These are phyloP conservation scores for Phyllosticta paracitricarpa DNA, from an alignment of 2,329 filamentous ascomycete species.

Conservation along the genomic window DNA sequence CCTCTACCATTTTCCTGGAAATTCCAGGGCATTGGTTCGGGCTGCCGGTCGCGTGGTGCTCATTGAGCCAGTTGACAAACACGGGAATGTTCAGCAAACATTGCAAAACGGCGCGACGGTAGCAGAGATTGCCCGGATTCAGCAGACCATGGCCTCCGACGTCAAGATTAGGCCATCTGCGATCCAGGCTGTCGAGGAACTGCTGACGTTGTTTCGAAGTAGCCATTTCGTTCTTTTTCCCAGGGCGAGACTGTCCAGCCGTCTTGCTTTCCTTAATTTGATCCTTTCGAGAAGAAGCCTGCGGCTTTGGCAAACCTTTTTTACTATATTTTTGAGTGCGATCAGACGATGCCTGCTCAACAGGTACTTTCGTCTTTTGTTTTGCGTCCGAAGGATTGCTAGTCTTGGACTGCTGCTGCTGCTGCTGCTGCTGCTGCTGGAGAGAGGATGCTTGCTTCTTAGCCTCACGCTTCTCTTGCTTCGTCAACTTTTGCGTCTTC, in stretches of 20 bases:
- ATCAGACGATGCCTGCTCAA: not conserved
- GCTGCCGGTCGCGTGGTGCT: not conserved
- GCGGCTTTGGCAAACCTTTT: not conserved
- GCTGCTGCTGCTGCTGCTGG: too few species aligned
- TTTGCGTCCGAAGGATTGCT: not conserved
- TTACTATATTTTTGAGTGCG: not conserved
- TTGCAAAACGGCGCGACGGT: conserved; percentile 15
- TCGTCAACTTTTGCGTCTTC: too few species aligned
- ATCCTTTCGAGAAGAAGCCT: not conserved
- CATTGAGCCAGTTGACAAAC: conserved; percentile 11
- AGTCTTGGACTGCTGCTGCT: not conserved
- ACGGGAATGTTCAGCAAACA: conserved; percentile 12
- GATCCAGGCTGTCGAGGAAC: not conserved
- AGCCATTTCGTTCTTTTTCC: not conserved
- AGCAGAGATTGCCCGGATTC: conserved; percentile 14
- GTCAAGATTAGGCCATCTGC: not conserved
- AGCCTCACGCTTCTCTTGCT: too few species aligned
- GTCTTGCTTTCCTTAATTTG: not conserved
- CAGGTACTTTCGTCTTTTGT: not conserved
- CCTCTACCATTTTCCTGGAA: not conserved
- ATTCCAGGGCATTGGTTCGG: not conserved
- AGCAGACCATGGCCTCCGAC: conserved; percentile 10
- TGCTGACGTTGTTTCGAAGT: not conserved
- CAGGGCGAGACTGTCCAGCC: not conserved
- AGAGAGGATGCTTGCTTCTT: too few species aligned